Percentiles rank a stretch among this genome's conserved stretches.
phyloP scores from a whole-genome alignment of 192 early-diverging fungal genomes.

The Gigaspora rosea region DNA sequence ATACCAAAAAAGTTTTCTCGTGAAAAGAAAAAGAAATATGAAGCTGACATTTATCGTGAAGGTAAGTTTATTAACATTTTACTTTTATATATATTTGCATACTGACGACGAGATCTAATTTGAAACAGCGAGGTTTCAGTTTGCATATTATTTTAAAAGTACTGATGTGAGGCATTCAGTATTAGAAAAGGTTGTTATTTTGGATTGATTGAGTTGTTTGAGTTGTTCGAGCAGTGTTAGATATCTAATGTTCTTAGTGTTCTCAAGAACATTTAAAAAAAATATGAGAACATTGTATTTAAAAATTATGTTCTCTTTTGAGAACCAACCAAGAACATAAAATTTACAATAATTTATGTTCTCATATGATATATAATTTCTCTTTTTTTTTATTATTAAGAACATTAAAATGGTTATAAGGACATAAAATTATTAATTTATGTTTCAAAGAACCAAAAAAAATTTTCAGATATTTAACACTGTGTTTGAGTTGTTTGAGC shows the following conservation, averaged over 20 bases:
- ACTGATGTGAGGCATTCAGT: slow-evolving; percentile 23
- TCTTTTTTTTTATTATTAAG: no score
- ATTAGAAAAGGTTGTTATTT: slow-evolving; percentile 1
- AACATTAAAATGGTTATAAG: no score
- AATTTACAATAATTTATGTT: no score
- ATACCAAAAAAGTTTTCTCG: slow-evolving; percentile 14
- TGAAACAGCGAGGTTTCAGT: slow-evolving; percentile 19
- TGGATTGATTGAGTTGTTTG: background rate
- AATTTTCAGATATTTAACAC: no score
- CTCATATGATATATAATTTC: no score
- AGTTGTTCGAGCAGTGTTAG: background rate
- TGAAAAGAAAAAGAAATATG: slow-evolving; percentile 2
- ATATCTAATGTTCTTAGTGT: background rate
- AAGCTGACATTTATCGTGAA: slow-evolving; percentile 11
- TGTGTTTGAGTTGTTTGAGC: no score
- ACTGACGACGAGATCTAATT: background rate
- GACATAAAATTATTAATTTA: no score
- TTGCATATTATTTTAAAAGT: slow-evolving; percentile 26
- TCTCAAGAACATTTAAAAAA: no score
- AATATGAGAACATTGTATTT: no score
- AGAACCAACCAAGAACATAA: no score
- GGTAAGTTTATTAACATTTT: slow-evolving; percentile 2
- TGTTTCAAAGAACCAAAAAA: no score
- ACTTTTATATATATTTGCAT: background rate
- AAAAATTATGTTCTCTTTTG: no score